These are phyloP conservation scores for Amanita bisporigera DNA, from an alignment of 1,284 basidiomycete genomes.

Conservation along the genomic window DNA sequence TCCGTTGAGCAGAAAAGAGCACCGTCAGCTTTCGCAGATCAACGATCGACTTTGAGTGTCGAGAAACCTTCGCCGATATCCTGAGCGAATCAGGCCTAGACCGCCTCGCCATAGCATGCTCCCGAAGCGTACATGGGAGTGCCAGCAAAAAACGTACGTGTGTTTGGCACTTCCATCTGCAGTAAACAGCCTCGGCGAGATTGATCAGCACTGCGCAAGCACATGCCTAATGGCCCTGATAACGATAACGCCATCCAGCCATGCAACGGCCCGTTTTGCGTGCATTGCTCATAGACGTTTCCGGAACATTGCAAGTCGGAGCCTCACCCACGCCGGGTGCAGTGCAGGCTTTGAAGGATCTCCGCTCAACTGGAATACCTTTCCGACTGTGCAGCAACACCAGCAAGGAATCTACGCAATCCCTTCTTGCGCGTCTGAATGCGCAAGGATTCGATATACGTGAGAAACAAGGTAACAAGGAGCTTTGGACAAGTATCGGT, in stretches of 20 bases:
- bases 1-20: too few relatives aligned
- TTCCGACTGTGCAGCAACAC: slow-evolving; percentile 69
- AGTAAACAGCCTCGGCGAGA: not conserved
- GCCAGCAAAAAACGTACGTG: not conserved
- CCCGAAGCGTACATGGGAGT: not conserved
- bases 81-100: not conserved
- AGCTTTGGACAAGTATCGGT: slow-evolving; percentile 68
- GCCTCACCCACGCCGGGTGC: slow-evolving; percentile 56
- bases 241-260: not conserved
- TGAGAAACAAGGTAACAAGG: slow-evolving; percentile 24
- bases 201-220: not conserved
- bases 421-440: slow-evolving; percentile 50
- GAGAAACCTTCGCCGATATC: not conserved
- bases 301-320: slow-evolving; percentile 70
- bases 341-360: slow-evolving; percentile 53
- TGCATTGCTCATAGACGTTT: slow-evolving; percentile 70
- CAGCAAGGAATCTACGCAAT: slow-evolving; percentile 59
- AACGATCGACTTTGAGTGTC: too few relatives aligned
- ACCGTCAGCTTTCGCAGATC: too few relatives aligned
- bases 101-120: not conserved
- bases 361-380: slow-evolving; percentile 54
- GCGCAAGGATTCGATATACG: slow-evolving; percentile 58
- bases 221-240: too few relatives aligned
- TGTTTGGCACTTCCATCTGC: not conserved
- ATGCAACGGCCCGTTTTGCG: slow-evolving; percentile 45